Evolutionary conservation across 106 monocot genomes (phyloP).

Genomic region (Apostasia shenzhenica): DNA sequence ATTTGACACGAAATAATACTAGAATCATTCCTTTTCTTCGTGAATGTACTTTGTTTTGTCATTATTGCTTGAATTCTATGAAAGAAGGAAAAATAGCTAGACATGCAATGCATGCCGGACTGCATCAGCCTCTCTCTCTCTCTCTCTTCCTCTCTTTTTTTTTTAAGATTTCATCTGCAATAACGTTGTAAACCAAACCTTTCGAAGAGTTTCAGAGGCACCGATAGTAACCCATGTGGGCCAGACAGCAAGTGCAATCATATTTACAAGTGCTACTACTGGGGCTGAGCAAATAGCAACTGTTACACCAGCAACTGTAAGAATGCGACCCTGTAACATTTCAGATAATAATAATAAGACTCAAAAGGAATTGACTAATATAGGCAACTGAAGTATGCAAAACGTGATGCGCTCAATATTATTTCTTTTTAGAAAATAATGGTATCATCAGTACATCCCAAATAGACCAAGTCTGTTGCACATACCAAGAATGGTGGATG

Average conservation of each 20-base stretch:
- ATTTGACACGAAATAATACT: too few species aligned
- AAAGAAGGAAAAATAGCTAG: too few species aligned
- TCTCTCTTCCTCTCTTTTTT: too few species aligned
- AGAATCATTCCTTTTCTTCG: too few species aligned
- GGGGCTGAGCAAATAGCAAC: conserved; percentile 77
- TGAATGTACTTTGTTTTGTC: too few species aligned
- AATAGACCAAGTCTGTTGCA: background rate
- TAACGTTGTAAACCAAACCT: conserved; percentile 30
- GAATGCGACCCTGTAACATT: conserved; percentile 63
- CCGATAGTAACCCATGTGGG: conserved; percentile 84
- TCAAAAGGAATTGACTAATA: conserved; percentile 1
- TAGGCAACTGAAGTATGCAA: background rate
- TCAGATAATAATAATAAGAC: conserved; percentile 5
- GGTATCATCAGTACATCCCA: background rate
- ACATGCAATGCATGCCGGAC: too few species aligned
- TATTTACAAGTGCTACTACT: conserved; percentile 58
- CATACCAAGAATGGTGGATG: too few species aligned
- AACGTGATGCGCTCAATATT: background rate
- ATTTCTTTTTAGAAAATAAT: background rate
- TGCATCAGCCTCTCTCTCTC: too few species aligned
- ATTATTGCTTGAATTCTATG: too few species aligned
- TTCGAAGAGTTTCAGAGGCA: conserved; percentile 78
- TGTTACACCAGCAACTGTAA: conserved; percentile 84
- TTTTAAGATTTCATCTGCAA: too few species aligned
- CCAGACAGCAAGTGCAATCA: conserved; percentile 82